Percentiles rank a stretch among this genome's conserved stretches.
Conservation (phyloP, 768 basidiomycete genomes). For the Rhizopogon vulgaris region DNA sequence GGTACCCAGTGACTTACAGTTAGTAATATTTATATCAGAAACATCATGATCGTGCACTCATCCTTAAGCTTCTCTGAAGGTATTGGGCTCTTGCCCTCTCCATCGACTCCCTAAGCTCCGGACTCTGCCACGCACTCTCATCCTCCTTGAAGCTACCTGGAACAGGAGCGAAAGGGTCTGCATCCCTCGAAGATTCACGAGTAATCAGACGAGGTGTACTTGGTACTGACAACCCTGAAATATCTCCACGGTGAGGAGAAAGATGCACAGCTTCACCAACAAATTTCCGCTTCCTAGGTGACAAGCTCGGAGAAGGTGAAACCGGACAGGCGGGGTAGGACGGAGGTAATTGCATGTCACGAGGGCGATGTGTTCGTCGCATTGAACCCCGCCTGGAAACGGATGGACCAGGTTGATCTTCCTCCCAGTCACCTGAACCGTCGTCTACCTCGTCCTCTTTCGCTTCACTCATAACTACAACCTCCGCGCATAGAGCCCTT, state of each 20-base stretch:
- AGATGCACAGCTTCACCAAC: constrained; percentile 15
- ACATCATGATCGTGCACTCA: not conserved
- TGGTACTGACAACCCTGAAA: constrained; percentile 7
- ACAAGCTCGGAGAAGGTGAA: constrained; percentile 24
- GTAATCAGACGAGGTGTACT: constrained; percentile 11
- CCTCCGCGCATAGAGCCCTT: constrained; percentile 67
- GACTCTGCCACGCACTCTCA: constrained; percentile 48
- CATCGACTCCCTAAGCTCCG: constrained; percentile 68
- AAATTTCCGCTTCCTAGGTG: constrained; percentile 30
- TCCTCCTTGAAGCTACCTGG: constrained; percentile 37
- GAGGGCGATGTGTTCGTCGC: constrained; percentile 16
- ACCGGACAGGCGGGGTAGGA: constrained; percentile 21
- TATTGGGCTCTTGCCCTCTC: constrained; percentile 49
- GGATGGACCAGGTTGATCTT: constrained; percentile 36
- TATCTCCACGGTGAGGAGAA: constrained; percentile 17
- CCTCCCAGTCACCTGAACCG: constrained; percentile 70
- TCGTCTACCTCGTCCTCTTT: constrained; percentile 76
- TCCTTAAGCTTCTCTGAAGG: constrained; percentile 8
- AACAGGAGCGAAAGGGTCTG: constrained; percentile 19
- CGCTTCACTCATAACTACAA: constrained; percentile 71
- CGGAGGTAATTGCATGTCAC: constrained; percentile 20
- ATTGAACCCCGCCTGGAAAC: constrained; percentile 23
- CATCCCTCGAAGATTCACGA: constrained; percentile 32
- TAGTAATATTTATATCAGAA: not conserved
- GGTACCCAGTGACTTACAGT: not conserved